These are phyloP conservation scores for Arabidopsis lyrata DNA, from an alignment of 441 rosid species.

Conservation along the genomic window DNA sequence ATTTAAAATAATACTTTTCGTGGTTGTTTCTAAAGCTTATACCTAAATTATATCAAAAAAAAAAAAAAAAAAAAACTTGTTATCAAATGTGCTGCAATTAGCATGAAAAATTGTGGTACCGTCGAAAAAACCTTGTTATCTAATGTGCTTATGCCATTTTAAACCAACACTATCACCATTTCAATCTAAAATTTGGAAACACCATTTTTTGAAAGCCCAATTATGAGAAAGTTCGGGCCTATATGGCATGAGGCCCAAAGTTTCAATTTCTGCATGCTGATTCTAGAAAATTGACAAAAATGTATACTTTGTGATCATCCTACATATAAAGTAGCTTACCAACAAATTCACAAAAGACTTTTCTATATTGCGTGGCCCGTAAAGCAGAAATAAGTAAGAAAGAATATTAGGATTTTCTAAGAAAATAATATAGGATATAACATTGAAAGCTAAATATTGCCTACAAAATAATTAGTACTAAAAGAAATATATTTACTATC, in stretches of 20 bases:
- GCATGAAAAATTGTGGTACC: not conserved
- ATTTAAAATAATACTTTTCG: no score
- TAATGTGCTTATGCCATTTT: not conserved
- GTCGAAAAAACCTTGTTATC: not conserved
- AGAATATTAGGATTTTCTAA: not conserved
- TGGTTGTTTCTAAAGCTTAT: no score
- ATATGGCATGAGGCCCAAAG: not conserved
- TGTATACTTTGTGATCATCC: constrained; percentile 24
- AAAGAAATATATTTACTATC: no score
- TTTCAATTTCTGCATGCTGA: not conserved
- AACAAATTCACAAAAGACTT: constrained; percentile 10
- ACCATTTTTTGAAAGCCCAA: not conserved
- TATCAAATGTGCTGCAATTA: not conserved
- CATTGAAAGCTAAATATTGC: not conserved
- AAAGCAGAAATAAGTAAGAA: not conserved
- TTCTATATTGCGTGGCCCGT: constrained; percentile 17
- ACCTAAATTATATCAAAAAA: not conserved
- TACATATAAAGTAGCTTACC: constrained; percentile 35
- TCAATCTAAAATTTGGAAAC: not conserved
- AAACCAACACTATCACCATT: not conserved
- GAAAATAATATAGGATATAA: not conserved
- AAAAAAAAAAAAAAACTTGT: not conserved
- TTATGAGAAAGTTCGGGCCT: not conserved
- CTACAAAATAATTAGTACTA: not conserved
- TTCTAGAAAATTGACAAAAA: constrained; percentile 25